Evolutionary conservation across 495 filamentous ascomycete species (phyloP).

Genomic region (Aspergillus taichungensis): DNA sequence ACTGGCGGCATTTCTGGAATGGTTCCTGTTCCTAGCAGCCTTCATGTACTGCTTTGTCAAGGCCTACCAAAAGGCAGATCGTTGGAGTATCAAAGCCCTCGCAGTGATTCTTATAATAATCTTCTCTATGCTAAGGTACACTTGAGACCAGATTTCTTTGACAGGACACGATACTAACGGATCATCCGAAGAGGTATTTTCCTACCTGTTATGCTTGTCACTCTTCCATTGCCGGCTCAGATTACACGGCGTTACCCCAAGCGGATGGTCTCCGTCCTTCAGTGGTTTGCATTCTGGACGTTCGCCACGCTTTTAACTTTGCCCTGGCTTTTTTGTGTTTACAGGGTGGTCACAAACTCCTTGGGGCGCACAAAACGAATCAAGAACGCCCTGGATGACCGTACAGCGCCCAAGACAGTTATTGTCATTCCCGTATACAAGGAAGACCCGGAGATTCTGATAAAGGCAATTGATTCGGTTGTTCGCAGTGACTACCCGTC

Average conservation of each 20-base stretch:
- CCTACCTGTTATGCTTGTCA: conserved; percentile 90
- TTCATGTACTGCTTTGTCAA: conserved; percentile 89
- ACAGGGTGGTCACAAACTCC: conserved; percentile 77
- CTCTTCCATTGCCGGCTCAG: conserved; percentile 70
- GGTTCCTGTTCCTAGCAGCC: conserved; percentile 87
- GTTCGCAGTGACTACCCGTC: conserved; percentile 93
- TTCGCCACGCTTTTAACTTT: conserved; percentile 77
- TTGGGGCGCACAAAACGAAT: conserved; percentile 74
- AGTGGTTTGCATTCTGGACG: conserved; percentile 97
- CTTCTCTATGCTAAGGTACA: conserved; percentile 69
- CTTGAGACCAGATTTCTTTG: neutral
- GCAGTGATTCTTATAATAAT: conserved; percentile 65
- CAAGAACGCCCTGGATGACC: conserved; percentile 76
- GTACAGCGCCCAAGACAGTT: conserved; percentile 85
- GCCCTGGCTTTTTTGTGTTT: conserved; percentile 91
- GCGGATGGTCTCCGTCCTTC: conserved; percentile 57
- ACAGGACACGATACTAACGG: neutral
- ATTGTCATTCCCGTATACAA: conserved; percentile 98
- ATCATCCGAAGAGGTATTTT: conserved; percentile 59
- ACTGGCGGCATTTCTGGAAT: conserved; percentile 80
- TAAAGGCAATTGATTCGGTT: conserved; percentile 85
- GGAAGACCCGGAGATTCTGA: conserved; percentile 75
- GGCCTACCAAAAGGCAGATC: conserved; percentile 83
- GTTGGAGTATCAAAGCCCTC: conserved; percentile 69
- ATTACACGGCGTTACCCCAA: conserved; percentile 63